Base-by-base conservation (phyloP, 495 filamentous ascomycete species). In the Letharia lupina region DNA sequence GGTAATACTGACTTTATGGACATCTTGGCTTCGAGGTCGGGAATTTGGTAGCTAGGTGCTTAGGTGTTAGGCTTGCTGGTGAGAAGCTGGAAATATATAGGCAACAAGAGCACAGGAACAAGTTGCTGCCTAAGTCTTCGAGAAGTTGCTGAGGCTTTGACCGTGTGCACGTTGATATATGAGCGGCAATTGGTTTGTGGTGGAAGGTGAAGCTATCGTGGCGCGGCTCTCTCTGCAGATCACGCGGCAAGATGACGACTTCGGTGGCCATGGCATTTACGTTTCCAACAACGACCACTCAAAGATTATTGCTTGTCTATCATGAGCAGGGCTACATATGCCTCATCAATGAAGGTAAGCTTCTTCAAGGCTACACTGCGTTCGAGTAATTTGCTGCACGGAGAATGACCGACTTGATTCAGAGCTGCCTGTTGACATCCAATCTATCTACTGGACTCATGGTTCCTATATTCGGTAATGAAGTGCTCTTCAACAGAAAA, bases 1-100 rank as follows among this genome's bases (percentile, higher is more conserved):
- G 6, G 52, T 56, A 28, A 2, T 37, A 62, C 72, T 73, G 62
- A 79, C 77, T 80, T 80, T 70, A 80, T 77, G 59, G 77, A 79
- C 77, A 80, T 79, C 37, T 70, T 73, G 65, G 33, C 23, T 58
- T 41, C 9, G 42, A 45, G n/a, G 40, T 59, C 4, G n/a, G 59
- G 54, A 20, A 13, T 50, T 57, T 39, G 40, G 10, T 64, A n/a
- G 40, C 39, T 33, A 40, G 50, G 37, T 18, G 37, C 28, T 28
- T 23, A 57, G 42, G n/a, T n/a, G 15, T 10, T 11, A 28, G 47
- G 44, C 9, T 12, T 64, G 6, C 37, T 16, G 50, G 16, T 13
- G 12, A 31, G 40, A 41, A 42, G 50, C 18, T 57, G 50, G 31
- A 8, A 28, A 57, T 7, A 4, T 41, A 5, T 12, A n/a, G 39